Percentiles rank a stretch among this genome's conserved stretches.
Evolutionary conservation across 1,139 yeast species (phyloP).

Genomic region (Blastobotrys elegans): DNA sequence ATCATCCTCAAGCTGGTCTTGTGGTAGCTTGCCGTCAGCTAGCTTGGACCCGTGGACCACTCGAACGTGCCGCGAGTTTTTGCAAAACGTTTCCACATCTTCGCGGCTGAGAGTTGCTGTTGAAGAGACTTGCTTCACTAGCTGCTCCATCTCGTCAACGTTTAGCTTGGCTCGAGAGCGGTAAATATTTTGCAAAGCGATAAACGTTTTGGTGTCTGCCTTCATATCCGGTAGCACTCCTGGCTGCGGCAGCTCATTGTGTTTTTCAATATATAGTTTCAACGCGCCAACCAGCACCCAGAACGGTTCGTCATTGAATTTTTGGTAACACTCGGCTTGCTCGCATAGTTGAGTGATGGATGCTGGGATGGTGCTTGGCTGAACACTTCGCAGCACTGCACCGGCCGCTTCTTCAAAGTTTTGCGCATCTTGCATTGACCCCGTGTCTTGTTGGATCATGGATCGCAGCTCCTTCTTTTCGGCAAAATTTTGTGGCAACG

Average conservation of each 20-base stretch:
- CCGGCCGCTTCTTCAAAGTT: slow-evolving; percentile 71
- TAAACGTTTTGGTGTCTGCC: slow-evolving; percentile 61
- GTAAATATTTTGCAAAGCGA: slow-evolving; percentile 55
- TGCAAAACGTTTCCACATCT: slow-evolving; percentile 51
- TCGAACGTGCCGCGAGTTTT: slow-evolving; percentile 45
- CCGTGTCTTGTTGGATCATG: slow-evolving; percentile 21
- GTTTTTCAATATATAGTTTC: slow-evolving; percentile 41
- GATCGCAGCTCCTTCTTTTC: slow-evolving; percentile 49
- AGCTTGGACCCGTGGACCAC: slow-evolving; percentile 30
- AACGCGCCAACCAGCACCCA: slow-evolving; percentile 63
- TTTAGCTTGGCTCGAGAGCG: slow-evolving; percentile 53
- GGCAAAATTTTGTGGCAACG: slow-evolving; percentile 42
- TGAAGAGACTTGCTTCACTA: background rate
- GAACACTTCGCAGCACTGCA: slow-evolving; percentile 49
- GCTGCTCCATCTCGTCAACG: slow-evolving; percentile 8
- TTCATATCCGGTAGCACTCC: slow-evolving; percentile 90
- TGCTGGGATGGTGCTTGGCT: slow-evolving; percentile 35
- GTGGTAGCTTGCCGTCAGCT: slow-evolving; percentile 13
- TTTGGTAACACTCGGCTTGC: slow-evolving; percentile 13
- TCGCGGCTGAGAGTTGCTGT: slow-evolving; percentile 32
- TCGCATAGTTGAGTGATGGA: background rate
- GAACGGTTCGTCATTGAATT: slow-evolving; percentile 32
- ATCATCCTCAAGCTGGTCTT: slow-evolving; percentile 13
- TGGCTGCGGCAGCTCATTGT: slow-evolving; percentile 52
- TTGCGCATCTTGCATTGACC: slow-evolving; percentile 38